These are phyloP conservation scores for Coemansia sp. DNA, from an alignment of 192 early-diverging fungal species.

Conservation along the genomic window DNA sequence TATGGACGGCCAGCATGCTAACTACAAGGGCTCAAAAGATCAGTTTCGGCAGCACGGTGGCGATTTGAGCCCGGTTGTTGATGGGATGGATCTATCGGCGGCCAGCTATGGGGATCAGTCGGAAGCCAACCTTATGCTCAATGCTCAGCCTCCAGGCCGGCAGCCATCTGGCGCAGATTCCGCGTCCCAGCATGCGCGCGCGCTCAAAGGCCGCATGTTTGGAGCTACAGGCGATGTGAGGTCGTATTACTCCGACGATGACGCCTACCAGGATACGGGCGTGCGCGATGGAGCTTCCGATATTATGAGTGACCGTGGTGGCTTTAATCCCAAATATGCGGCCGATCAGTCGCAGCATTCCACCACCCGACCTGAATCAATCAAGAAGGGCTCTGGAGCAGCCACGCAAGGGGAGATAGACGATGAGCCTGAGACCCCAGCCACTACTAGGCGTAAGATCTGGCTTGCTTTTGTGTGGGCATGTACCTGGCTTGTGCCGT, in stretches of 20 bases:
- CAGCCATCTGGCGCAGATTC: conserved; percentile 24
- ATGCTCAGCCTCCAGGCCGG: conserved; percentile 47
- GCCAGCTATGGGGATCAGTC: conserved; percentile 54
- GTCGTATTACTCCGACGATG: conserved; percentile 65
- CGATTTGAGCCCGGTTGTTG: conserved; percentile 40
- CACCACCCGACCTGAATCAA: conserved; percentile 13
- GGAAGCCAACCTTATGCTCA: conserved; percentile 49
- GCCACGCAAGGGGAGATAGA: conserved; percentile 47
- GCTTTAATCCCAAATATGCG: conserved; percentile 30
- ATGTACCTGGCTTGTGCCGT: conserved; percentile 69
- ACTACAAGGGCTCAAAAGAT: conserved; percentile 40
- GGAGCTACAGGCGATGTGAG: conserved; percentile 58
- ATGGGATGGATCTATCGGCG: conserved; percentile 24
- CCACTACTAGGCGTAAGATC: conserved; percentile 41
- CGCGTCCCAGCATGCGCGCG: conserved; percentile 45
- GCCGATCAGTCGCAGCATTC: conserved; percentile 17
- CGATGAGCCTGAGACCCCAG: conserved; percentile 61
- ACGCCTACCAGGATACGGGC: conserved; percentile 58
- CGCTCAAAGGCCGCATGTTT: conserved; percentile 52
- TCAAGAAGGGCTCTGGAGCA: conserved; percentile 22
- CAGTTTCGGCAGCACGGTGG: conserved; percentile 20
- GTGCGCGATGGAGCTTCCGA: conserved; percentile 45
- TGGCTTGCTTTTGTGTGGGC: conserved; percentile 53
- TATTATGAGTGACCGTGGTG: conserved; percentile 33
- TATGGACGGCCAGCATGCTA: conserved; percentile 57